Evolutionary conservation across 805 yeast genomes (phyloP).

Genomic region (Cephaloascus fragrans): DNA sequence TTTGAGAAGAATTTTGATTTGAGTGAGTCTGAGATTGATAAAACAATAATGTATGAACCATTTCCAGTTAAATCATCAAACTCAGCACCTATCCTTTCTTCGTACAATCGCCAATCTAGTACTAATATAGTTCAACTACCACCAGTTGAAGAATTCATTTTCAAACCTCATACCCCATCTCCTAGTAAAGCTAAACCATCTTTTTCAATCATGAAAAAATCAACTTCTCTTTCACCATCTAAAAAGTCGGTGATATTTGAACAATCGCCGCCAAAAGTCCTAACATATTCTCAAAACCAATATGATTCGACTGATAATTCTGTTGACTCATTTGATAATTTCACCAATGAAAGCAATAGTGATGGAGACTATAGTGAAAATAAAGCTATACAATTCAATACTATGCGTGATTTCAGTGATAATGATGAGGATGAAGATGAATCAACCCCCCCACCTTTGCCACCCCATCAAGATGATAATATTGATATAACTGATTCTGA

Average conservation of each 20-base stretch:
- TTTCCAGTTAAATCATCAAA: background rate
- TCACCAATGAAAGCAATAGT: background rate
- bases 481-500: conserved; percentile 8
- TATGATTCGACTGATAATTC: background rate
- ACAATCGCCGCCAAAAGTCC: conserved; percentile 23
- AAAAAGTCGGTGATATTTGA: conserved; percentile 28
- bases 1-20: background rate
- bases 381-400: background rate
- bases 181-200: background rate
- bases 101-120: background rate
- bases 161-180: background rate
- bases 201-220: background rate
- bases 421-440: conserved; percentile 9
- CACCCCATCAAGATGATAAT: conserved; percentile 15
- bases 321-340: background rate
- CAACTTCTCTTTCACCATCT: conserved; percentile 12
- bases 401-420: background rate
- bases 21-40: background rate
- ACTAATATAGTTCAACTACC: background rate
- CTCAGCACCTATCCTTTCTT: background rate
- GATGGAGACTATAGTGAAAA: background rate
- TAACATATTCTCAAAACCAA: conserved; percentile 17
- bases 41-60: background rate
- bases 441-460: conserved; percentile 16
- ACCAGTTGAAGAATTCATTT: background rate